Percentiles rank a stretch among this genome's conserved stretches.
Evolutionary conservation across 495 filamentous ascomycete species (phyloP).

Genomic region (Neurospora sp.): DNA sequence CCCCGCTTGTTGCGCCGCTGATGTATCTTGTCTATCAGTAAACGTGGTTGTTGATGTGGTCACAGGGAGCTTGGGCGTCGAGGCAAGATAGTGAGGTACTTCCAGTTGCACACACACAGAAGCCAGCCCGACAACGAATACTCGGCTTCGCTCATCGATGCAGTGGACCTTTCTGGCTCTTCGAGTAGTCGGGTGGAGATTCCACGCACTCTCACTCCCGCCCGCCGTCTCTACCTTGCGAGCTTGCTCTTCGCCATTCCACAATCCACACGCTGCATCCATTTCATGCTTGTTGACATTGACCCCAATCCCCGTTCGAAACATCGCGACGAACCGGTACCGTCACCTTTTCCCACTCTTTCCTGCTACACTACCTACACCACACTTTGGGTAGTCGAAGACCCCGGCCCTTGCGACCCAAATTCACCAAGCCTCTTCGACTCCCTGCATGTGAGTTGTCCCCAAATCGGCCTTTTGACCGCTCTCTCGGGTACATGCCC

Average conservation of each 20-base stretch:
- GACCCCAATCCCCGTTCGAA: not conserved
- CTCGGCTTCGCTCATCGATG: not conserved
- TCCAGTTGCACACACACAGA: not conserved
- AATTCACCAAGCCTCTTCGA: not conserved
- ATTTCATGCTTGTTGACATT: not conserved
- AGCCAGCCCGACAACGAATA: not conserved
- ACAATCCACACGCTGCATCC: not conserved
- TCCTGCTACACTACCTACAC: not conserved
- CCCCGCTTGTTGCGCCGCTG: not conserved
- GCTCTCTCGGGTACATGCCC: slow-evolving; percentile 8
- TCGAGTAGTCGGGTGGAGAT: not conserved
- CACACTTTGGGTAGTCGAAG: not conserved
- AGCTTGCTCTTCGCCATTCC: not conserved
- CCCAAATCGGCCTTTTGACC: slow-evolving; percentile 6
- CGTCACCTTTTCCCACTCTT: not conserved
- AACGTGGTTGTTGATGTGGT: not conserved
- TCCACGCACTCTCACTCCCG: not conserved
- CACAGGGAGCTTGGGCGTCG: not conserved
- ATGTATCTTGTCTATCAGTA: not conserved
- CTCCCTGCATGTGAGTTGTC: slow-evolving; percentile 6
- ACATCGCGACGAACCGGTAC: not conserved
- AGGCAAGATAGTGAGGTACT: not conserved
- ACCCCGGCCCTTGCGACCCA: not conserved
- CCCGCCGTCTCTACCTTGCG: not conserved
- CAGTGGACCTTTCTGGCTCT: not conserved